These are phyloP conservation scores for Penicillium lividum DNA, from an alignment of 495 filamentous ascomycete species.

Conservation along the genomic window DNA sequence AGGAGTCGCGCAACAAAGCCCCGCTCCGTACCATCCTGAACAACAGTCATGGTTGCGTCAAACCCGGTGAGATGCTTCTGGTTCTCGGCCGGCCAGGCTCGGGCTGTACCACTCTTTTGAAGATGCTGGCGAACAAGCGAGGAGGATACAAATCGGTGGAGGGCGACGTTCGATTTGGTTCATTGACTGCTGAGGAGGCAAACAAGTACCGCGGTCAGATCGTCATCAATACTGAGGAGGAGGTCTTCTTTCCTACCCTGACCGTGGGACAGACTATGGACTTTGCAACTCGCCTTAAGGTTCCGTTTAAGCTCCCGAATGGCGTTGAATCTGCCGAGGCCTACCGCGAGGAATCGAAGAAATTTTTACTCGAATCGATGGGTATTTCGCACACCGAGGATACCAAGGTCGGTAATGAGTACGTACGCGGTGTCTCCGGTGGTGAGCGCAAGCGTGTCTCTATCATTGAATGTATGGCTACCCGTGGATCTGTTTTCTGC, in stretches of 20 bases:
- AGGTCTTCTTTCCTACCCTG: slow-evolving; percentile 68
- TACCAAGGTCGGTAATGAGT: slow-evolving; percentile 78
- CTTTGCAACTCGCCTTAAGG: slow-evolving; percentile 56
- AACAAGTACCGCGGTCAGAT: slow-evolving; percentile 69
- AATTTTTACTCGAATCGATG: slow-evolving; percentile 67
- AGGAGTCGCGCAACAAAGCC: slow-evolving; percentile 38
- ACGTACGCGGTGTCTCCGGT: slow-evolving; percentile 79
- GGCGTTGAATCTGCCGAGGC: slow-evolving; percentile 48
- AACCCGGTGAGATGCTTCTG: slow-evolving; percentile 52
- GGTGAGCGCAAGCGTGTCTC: slow-evolving; percentile 78
- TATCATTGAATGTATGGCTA: slow-evolving; percentile 65
- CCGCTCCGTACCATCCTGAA: slow-evolving; percentile 40
- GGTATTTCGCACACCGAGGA: slow-evolving; percentile 80
- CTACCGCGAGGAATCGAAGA: slow-evolving; percentile 54
- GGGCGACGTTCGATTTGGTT: slow-evolving; percentile 63
- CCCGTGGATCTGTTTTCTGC: slow-evolving; percentile 59
- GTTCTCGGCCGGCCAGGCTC: slow-evolving; percentile 49
- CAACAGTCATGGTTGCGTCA: slow-evolving; percentile 52
- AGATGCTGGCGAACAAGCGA: slow-evolving; percentile 64
- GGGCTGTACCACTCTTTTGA: slow-evolving; percentile 54
- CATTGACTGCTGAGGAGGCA: slow-evolving; percentile 54
- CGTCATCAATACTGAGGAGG: slow-evolving; percentile 70
- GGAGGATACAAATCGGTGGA: slow-evolving; percentile 54
- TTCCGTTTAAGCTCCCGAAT: slow-evolving; percentile 35
- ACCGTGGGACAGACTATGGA: slow-evolving; percentile 72